A percentile compares a stretch with the other conserved stretches of the same genome.
Conservation (phyloP, 2,329 filamentous ascomycete genomes). For the Hawksworthiomyces lignivorus region DNA sequence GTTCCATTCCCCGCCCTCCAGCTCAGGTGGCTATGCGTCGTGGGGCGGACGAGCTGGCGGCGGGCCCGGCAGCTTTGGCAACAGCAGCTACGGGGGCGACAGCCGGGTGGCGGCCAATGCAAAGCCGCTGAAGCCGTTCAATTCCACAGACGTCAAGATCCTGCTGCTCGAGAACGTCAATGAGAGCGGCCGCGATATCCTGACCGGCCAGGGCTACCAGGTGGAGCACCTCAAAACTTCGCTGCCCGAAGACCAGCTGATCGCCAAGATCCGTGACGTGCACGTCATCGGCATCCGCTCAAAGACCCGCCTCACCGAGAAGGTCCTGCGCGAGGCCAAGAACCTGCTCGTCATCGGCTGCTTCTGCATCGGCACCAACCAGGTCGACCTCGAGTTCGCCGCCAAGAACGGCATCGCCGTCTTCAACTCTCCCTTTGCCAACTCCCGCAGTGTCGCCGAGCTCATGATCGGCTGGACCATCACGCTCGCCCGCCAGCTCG, state of each 20-base stretch:
- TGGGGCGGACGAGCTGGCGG: constrained; percentile 16
- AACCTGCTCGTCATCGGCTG: constrained; percentile 94
- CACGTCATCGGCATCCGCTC: constrained; percentile 98
- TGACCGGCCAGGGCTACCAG: constrained; percentile 84
- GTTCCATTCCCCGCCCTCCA: constrained; percentile 66
- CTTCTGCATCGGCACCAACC: constrained; percentile 98
- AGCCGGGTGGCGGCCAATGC: constrained; percentile 27
- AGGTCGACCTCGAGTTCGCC: constrained; percentile 79
- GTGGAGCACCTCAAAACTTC: constrained; percentile 88
- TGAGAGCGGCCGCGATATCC: constrained; percentile 74
- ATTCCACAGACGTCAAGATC: constrained; percentile 94
- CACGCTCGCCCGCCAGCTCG: constrained; percentile 78
- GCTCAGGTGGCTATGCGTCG: constrained; percentile 33
- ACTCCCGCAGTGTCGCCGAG: constrained; percentile 94
- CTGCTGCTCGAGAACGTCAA: constrained; percentile 95
- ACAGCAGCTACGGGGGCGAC: constrained; percentile 29
- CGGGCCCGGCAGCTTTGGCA: constrained; percentile 2
- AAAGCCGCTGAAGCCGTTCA: constrained; percentile 90
- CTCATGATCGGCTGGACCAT: constrained; percentile 94
- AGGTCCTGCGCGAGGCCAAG: constrained; percentile 80
- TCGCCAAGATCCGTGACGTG: constrained; percentile 92
- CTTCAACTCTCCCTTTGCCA: constrained; percentile 98
- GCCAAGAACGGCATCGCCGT: constrained; percentile 85
- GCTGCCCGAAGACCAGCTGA: constrained; percentile 83
- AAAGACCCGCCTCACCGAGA: constrained; percentile 87